phyloP scores from a whole-genome alignment of 495 filamentous ascomycete genomes.

The Trichoderma erinaceum region DNA sequence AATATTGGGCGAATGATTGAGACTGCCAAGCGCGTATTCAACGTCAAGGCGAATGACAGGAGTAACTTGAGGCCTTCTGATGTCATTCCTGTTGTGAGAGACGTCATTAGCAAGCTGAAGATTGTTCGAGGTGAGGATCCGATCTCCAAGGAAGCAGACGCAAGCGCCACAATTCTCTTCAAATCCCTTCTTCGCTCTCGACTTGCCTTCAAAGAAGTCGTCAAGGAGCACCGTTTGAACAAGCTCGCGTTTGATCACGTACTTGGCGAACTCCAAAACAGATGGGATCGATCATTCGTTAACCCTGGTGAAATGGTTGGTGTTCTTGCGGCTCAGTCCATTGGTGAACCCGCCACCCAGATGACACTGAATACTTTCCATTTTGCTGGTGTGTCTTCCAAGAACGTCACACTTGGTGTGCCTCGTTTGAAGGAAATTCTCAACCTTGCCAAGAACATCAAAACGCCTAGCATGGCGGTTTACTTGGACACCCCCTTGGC shows the following conservation, averaged over 20 bases:
- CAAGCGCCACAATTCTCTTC: constrained; percentile 81
- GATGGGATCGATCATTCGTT: constrained; percentile 74
- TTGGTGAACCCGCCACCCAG: constrained; percentile 97
- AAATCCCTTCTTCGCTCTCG: constrained; percentile 86
- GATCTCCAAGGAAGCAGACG: constrained; percentile 78
- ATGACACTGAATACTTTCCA: constrained; percentile 99
- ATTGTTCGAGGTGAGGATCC: constrained; percentile 79
- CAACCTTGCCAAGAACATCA: constrained; percentile 95
- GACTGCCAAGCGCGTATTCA: constrained; percentile 81
- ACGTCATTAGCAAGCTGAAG: constrained; percentile 66
- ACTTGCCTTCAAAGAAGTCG: constrained; percentile 85
- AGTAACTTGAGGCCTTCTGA: constrained; percentile 89
- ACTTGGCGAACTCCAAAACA: constrained; percentile 80
- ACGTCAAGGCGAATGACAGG: constrained; percentile 72
- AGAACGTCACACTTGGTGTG: constrained; percentile 98
- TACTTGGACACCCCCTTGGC: constrained; percentile 58
- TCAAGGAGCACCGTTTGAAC: constrained; percentile 74
- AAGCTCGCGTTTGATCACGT: constrained; percentile 91
- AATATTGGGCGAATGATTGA: constrained; percentile 89
- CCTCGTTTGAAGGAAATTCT: constrained; percentile 99
- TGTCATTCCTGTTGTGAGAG: constrained; percentile 74
- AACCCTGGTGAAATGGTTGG: constrained; percentile 97
- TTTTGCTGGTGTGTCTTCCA: constrained; percentile 98
- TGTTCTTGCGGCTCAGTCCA: constrained; percentile 94
- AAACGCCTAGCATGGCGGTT: constrained; percentile 97